These are phyloP conservation scores for Mycena amicta DNA, from an alignment of 768 basidiomycete genomes.

Conservation along the genomic window DNA sequence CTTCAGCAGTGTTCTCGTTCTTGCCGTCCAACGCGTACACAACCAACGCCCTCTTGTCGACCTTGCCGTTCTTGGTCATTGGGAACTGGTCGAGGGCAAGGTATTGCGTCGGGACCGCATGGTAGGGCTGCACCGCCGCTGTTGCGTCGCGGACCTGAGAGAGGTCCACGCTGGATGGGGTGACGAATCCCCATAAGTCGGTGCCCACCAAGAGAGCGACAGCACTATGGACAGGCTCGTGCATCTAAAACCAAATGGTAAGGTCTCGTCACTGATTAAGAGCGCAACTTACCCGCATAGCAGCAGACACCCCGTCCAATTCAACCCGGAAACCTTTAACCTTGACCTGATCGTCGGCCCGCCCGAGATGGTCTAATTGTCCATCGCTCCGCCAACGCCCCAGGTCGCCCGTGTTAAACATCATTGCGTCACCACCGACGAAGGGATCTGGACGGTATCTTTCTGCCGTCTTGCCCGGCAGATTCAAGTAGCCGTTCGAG, in stretches of 20 bases:
- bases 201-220: constrained; percentile 43
- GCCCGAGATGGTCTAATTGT: constrained; percentile 35
- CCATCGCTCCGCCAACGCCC: constrained; percentile 32
- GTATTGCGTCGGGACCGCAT: constrained; percentile 49
- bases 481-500: constrained; percentile 31
- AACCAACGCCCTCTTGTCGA: constrained; percentile 37
- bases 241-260: constrained; percentile 27
- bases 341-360: constrained; percentile 51
- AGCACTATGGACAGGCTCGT: constrained; percentile 35
- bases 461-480: constrained; percentile 38
- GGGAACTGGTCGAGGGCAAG: constrained; percentile 40
- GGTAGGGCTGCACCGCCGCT: constrained; percentile 45
- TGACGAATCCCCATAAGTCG: constrained; percentile 51
- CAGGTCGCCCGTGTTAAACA: constrained; percentile 55
- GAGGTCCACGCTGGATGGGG: constrained; percentile 37
- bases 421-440: constrained; percentile 35
- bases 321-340: constrained; percentile 56
- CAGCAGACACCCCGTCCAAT: constrained; percentile 49
- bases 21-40: constrained; percentile 23
- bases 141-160: constrained; percentile 37
- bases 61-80: constrained; percentile 44
- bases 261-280: not conserved
- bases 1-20: constrained; percentile 10
- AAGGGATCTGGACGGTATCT: constrained; percentile 47
- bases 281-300: constrained; percentile 36